phyloP scores from a whole-genome alignment of 192 early-diverging fungal species.

The Mortierella alpina region DNA sequence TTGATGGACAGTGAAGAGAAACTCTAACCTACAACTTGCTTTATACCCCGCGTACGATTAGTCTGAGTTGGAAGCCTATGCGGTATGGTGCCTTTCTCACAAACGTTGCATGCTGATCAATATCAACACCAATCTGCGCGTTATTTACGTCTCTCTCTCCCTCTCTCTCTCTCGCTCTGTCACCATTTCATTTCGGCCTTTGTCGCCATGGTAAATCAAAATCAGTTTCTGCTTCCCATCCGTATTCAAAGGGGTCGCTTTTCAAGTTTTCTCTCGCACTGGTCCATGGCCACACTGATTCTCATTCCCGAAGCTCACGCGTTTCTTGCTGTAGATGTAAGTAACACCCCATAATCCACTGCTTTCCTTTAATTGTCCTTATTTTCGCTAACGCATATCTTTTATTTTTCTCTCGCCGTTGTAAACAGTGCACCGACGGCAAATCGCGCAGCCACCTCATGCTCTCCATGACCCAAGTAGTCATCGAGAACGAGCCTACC shows the following conservation, averaged over 20 bases:
- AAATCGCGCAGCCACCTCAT: slow-evolving; percentile 27
- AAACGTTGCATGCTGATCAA: too few species aligned
- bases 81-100: too few species aligned
- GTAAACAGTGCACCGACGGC: slow-evolving; percentile 14
- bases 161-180: not conserved
- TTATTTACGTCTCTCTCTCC: too few species aligned
- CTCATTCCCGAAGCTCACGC: slow-evolving; percentile 36
- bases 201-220: not conserved
- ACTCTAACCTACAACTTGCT: too few species aligned
- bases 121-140: too few species aligned
- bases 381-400: not conserved
- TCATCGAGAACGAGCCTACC: not conserved
- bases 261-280: slow-evolving; percentile 18
- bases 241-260: not conserved
- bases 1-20: too few species aligned
- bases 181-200: not conserved
- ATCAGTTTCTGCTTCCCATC: slow-evolving; percentile 36
- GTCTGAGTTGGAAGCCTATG: too few species aligned
- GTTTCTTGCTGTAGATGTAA: slow-evolving; percentile 34
- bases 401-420: too few species aligned
- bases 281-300: slow-evolving; percentile 33
- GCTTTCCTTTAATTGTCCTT: not conserved
- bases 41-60: too few species aligned
- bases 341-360: not conserved
- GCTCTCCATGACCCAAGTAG: slow-evolving; percentile 9